Evolutionary conservation across 2,329 filamentous ascomycete genomes (phyloP).

Genomic region (Thelonectria discophora): DNA sequence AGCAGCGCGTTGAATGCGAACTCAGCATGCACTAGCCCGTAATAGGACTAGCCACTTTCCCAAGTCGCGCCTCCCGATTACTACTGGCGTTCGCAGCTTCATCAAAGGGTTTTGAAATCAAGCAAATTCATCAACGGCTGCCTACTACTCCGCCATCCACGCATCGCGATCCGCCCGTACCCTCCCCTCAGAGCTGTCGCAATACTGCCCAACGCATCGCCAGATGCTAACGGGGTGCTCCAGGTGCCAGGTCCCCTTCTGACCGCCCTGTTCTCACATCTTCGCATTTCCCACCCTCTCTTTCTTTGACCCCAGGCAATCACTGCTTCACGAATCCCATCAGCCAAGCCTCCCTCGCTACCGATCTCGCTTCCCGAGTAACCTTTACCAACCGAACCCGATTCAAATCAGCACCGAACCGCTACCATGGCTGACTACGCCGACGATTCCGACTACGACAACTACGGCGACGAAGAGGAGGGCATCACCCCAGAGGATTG

Average conservation of each 20-base stretch:
- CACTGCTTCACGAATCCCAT: constrained; percentile 21
- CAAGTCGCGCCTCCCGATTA: constrained; percentile 38
- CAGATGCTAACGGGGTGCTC: constrained; percentile 47
- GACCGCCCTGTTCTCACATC: constrained; percentile 44
- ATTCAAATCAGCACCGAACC: constrained; percentile 9
- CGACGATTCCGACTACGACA: constrained; percentile 70
- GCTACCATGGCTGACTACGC: constrained; percentile 65
- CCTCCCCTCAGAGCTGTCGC: constrained; percentile 30
- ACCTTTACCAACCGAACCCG: constrained; percentile 3
- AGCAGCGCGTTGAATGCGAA: constrained; percentile 14
- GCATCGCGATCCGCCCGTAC: constrained; percentile 29
- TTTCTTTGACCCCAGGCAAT: constrained; percentile 29
- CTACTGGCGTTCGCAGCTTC: constrained; percentile 35
- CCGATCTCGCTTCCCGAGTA: background rate
- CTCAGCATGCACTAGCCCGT: background rate
- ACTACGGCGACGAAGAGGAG: constrained; percentile 72
- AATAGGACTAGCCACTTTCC: background rate
- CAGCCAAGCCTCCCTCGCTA: background rate
- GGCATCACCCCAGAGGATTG: constrained; percentile 95
- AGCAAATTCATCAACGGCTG: constrained; percentile 42
- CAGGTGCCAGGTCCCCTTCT: constrained; percentile 46
- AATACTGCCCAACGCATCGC: constrained; percentile 35
- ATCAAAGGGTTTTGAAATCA: constrained; percentile 35
- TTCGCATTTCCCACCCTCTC: constrained; percentile 29
- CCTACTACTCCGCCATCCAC: constrained; percentile 31